These are phyloP conservation scores for Leccinum fibrillosum DNA, from an alignment of 768 basidiomycete species.

Conservation along the genomic window DNA sequence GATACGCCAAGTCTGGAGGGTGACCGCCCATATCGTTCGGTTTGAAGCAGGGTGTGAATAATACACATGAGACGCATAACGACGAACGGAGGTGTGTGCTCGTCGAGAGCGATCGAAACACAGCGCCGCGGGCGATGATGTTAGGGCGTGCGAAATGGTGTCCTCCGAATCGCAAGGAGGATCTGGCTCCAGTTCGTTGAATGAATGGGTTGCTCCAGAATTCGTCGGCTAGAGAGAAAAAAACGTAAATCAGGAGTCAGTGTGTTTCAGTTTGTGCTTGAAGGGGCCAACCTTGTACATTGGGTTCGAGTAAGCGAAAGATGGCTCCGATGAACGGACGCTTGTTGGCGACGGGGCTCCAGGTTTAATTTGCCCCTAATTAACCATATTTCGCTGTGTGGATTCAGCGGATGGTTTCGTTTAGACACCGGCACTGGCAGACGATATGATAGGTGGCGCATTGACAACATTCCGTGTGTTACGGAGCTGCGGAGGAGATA, in stretches of 20 bases:
- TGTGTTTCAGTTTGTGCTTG: constrained; percentile 9
- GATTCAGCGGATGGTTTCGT: neutral
- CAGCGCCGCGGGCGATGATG: neutral
- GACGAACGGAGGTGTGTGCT: neutral
- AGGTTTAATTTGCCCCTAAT: constrained; percentile 1
- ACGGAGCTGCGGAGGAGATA: neutral
- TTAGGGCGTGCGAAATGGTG: neutral
- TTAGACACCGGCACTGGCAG: neutral
- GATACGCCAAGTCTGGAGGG: neutral
- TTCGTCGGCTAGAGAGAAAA: neutral
- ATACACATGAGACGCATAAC: neutral
- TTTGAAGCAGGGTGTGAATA: constrained; percentile 8
- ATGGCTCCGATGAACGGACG: constrained; percentile 3
- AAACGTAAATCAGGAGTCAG: constrained; percentile 21
- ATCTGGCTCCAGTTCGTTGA: neutral
- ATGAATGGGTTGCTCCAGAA: neutral
- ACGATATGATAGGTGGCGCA: neutral
- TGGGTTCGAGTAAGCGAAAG: neutral
- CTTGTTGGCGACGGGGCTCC: constrained; percentile 5
- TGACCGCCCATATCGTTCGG: neutral
- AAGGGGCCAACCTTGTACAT: neutral
- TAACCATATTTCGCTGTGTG: neutral
- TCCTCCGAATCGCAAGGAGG: constrained; percentile 5
- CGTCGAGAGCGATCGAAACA: neutral
- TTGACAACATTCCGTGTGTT: neutral